Percentiles rank a stretch among this genome's conserved stretches.
Evolutionary conservation across 345 rosid genomes (phyloP).

Genomic region (Rhodamnia rubescens): DNA sequence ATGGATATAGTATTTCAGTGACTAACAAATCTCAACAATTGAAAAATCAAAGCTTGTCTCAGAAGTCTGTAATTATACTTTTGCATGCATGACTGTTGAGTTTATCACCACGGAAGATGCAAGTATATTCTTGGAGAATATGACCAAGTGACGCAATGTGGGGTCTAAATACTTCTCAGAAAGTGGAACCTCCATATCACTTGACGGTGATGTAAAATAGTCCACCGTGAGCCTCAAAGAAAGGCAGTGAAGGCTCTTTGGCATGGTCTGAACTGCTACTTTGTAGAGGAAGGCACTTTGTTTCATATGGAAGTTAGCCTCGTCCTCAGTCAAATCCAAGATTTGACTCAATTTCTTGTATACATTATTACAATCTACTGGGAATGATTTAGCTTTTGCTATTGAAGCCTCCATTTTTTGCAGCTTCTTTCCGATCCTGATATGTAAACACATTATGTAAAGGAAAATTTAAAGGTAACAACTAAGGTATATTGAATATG

Average conservation of each 20-base stretch:
- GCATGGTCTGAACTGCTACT: constrained; percentile 87
- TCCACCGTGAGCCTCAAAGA: constrained; percentile 83
- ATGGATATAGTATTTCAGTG: constrained; percentile 49
- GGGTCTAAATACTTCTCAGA: constrained; percentile 58
- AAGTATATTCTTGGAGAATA: constrained; percentile 73
- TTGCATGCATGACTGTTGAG: constrained; percentile 65
- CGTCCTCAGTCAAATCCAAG: constrained; percentile 79
- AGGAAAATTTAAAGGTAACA: background rate
- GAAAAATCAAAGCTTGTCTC: background rate
- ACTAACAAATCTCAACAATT: constrained; percentile 5
- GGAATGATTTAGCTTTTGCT: constrained; percentile 53
- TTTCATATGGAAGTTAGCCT: constrained; percentile 53
- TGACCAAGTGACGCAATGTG: constrained; percentile 51
- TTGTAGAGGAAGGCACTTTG: constrained; percentile 34
- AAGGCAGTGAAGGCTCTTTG: constrained; percentile 91
- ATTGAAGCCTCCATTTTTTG: constrained; percentile 60
- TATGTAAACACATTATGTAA: constrained; percentile 2
- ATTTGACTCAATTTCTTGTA: constrained; percentile 94
- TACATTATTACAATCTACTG: constrained; percentile 75
- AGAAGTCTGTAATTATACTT: constrained; percentile 26
- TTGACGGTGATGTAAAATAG: constrained; percentile 49
- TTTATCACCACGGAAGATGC: constrained; percentile 89
- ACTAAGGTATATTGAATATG: background rate
- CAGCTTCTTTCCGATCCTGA: constrained; percentile 62
- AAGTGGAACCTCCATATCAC: constrained; percentile 25